phyloP scores from a whole-genome alignment of 75 land plant species.

The Pinus taeda region DNA sequence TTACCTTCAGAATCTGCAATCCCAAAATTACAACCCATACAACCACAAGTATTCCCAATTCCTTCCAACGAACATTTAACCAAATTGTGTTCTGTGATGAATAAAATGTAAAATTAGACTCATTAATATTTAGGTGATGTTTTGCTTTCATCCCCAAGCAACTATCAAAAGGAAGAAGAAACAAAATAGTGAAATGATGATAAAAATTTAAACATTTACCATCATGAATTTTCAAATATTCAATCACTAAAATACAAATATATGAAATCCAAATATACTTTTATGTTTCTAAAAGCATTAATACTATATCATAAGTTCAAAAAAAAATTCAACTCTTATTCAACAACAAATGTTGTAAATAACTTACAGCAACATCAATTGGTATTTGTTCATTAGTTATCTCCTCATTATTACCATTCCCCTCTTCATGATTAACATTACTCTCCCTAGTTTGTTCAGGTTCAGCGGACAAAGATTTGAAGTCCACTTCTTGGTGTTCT shows the following conservation, averaged over 20 bases:
- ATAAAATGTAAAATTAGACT: neutral
- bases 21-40: constrained; percentile 60
- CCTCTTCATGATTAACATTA: neutral
- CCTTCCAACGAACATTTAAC: constrained; percentile 58
- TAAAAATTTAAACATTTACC: neutral
- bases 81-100: constrained; percentile 29
- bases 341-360: neutral
- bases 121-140: neutral
- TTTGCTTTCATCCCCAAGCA: neutral
- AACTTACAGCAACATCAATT: neutral
- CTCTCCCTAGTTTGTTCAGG: constrained; percentile 9
- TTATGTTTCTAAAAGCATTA: no score
- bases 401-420: neutral
- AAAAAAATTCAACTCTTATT: neutral
- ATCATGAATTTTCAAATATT: neutral
- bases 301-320: no score
- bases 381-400: neutral
- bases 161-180: neutral
- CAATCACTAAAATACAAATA: no score
- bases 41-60: constrained; percentile 29
- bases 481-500: constrained; percentile 30
- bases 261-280: no score
- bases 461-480: constrained; percentile 34
- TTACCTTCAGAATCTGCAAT: constrained; percentile 62
- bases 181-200: neutral